Evolutionary conservation across 192 early-diverging fungal species (phyloP).

Genomic region (Oehlia diaphana): DNA sequence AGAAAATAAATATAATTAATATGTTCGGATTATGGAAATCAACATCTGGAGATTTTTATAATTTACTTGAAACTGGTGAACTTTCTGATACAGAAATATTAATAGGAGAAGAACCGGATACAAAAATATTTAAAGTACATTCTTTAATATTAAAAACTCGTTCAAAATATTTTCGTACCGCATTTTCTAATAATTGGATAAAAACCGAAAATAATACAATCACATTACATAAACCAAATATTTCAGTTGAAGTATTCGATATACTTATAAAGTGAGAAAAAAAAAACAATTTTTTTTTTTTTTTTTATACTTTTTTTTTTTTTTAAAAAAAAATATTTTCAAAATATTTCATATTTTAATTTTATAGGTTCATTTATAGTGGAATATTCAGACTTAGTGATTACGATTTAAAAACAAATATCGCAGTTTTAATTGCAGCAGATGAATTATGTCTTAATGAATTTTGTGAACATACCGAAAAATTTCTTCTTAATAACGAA

Average conservation of each 20-base stretch:
- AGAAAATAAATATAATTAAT: no score
- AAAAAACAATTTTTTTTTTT: not conserved
- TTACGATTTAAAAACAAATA: not conserved
- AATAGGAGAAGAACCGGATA: not conserved
- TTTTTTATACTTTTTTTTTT: no score
- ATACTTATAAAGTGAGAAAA: not conserved
- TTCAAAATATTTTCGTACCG: not conserved
- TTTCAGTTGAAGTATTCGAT: not conserved
- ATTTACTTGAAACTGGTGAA: not conserved
- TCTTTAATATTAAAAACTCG: slow-evolving; percentile 3
- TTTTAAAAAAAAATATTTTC: not conserved
- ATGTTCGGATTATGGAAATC: no score
- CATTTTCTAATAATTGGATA: not conserved
- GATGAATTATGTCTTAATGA: not conserved
- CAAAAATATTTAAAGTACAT: not conserved
- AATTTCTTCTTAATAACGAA: not conserved
- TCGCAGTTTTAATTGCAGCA: not conserved
- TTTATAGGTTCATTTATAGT: not conserved
- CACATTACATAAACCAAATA: not conserved
- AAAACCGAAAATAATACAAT: not conserved
- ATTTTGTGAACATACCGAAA: not conserved
- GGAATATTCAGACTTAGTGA: not conserved
- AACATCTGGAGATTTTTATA: not conserved
- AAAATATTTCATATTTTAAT: not conserved
- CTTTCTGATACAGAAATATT: not conserved